phyloP scores from a whole-genome alignment of 108 stramenopile genomes.

The Cyclotella kingstonii region DNA sequence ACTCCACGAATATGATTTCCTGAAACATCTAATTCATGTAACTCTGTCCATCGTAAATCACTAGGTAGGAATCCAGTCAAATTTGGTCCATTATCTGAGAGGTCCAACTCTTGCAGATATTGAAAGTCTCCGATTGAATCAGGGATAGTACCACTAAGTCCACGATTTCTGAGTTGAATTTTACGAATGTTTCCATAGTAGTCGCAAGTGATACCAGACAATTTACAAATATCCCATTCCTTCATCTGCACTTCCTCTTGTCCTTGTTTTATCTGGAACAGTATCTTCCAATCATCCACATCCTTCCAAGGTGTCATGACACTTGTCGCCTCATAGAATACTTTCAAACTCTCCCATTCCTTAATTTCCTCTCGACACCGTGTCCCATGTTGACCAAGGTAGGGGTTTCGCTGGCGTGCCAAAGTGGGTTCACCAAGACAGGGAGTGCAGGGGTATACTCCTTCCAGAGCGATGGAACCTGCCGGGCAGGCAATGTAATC shows the following conservation, averaged over 20 bases:
- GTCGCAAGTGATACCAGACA: constrained; percentile 59
- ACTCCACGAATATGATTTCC: constrained; percentile 52
- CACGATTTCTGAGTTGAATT: constrained; percentile 33
- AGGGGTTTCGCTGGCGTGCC: constrained; percentile 33
- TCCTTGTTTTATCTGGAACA: background rate
- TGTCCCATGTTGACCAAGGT: constrained; percentile 33
- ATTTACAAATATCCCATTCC: constrained; percentile 44
- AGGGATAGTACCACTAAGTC: constrained; percentile 52
- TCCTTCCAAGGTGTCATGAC: constrained; percentile 27
- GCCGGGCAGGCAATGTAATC: constrained; percentile 55
- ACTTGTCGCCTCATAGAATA: constrained; percentile 30
- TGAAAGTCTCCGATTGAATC: constrained; percentile 47
- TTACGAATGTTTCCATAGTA: constrained; percentile 29
- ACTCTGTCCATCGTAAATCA: constrained; percentile 54
- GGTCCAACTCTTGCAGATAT: constrained; percentile 46
- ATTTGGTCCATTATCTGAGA: constrained; percentile 54
- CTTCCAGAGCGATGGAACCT: constrained; percentile 30
- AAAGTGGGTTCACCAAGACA: constrained; percentile 29
- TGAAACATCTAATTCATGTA: constrained; percentile 45
- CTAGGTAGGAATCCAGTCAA: constrained; percentile 51
- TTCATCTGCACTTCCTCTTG: background rate
- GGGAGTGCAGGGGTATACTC: constrained; percentile 41
- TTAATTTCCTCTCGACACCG: constrained; percentile 30
- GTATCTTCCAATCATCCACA: constrained; percentile 16
- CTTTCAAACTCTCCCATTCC: constrained; percentile 31